Evolutionary conservation across 2,329 filamentous ascomycete genomes (phyloP), one percentile per base, ranked within the genome.

Genomic region (Colletotrichum lupini): DNA sequence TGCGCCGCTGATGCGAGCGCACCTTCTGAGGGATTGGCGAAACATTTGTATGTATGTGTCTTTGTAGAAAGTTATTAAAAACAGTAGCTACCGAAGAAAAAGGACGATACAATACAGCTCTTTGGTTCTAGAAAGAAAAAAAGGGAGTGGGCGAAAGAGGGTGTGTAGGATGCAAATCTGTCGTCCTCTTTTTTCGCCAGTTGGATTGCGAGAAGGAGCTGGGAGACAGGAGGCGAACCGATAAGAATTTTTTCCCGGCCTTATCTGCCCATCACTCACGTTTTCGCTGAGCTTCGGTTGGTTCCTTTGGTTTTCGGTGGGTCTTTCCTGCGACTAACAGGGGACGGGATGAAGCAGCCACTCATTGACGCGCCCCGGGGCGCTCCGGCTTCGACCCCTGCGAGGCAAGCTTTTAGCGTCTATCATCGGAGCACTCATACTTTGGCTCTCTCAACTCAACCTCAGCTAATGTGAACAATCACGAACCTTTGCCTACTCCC

Each of bases 21-120:
- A 85, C 75, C 83, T 82, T 74, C 82, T 79, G 61, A 85, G 76
- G 74, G 82, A 81, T 73, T 75, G 75, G 19, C 76, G 76, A 62
- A 77, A 75, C 76, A 77, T 77, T 46, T 56, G 37, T 42, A 7
- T 42, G 14, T 42, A 2, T 37, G 37, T 42, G 37, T 42, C 42
- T 49, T 35, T 35, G 19, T 9, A 49, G 52, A 46, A 53, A 30
- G 57, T 35, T 53, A 66, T 66, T 65, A 58, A 55, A 55, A 57
- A 58, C 53, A 61, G 65, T 28, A 63, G 28, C 62, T 59, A 32
- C 61, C 57, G 64, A 52, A 61, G 14, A 37, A 26, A 26, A 26
- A 32, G 30, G 26, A 58, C 22, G 46, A 59, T 52, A 68, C 9
- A 69, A 55, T 72, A 63, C 53, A 61, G 28, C 11, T 65, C 26